Percentiles rank a stretch among this genome's conserved stretches.
Conservation (phyloP, 2,329 filamentous ascomycete species). For the Aspergillus sp. region DNA sequence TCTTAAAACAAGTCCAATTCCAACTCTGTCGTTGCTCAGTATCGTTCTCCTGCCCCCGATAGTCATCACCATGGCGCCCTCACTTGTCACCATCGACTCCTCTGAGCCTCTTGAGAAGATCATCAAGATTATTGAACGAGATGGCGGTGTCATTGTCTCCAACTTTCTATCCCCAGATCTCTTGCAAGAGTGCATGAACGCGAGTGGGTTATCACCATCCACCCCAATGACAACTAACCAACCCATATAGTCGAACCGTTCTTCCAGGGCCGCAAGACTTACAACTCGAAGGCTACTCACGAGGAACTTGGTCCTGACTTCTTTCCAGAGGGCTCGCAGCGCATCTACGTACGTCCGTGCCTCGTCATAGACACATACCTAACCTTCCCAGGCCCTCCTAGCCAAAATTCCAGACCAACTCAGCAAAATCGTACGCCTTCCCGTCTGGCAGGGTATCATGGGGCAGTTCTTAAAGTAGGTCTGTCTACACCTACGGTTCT, state of each 20-base stretch:
- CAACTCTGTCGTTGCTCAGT: background rate
- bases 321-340: conserved; percentile 4
- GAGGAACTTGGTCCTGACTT: conserved; percentile 5
- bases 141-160: conserved; percentile 6
- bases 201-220: background rate
- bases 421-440: conserved; percentile 2
- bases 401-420: conserved; percentile 3
- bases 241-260: background rate
- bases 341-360: conserved; percentile 1
- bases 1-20: background rate
- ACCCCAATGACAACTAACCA: background rate
- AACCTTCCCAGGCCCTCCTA: background rate
- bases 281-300: conserved; percentile 3
- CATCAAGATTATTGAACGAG: background rate
- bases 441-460: conserved; percentile 5
- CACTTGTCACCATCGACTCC: conserved; percentile 2
- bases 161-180: conserved; percentile 1
- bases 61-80: background rate
- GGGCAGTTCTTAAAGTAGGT: background rate
- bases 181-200: conserved; percentile 4
- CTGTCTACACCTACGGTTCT: no score
- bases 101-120: conserved; percentile 2
- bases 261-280: conserved; percentile 1
- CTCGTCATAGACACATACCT: background rate
- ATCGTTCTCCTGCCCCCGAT: background rate